Base-by-base conservation (phyloP, 192 early-diverging fungal genomes). In the Mortierella alpina region DNA sequence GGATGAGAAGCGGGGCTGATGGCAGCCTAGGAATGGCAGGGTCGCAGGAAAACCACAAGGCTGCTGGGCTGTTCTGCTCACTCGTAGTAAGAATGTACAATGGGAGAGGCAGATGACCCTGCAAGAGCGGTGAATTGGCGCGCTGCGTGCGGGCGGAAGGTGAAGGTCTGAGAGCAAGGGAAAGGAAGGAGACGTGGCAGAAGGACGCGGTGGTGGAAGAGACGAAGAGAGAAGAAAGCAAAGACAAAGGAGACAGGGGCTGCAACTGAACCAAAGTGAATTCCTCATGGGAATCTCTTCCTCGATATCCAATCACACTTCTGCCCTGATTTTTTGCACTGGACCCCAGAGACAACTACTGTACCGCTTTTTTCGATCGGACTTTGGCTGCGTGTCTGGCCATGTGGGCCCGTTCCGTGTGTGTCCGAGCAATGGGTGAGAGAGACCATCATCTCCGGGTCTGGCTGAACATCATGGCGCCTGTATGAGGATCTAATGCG, bases 281-380 rank as follows among this genome's bases (percentile, higher is more conserved):
- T 41, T 13, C 17, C 59, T 71, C 70, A 72, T 72, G 70, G 70
- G 70, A 72, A 72, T 56, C 45, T 72, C 60, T 39, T 8, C 14
- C 3, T 7, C 3, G 12, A 17, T 45, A 53, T 70, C 70, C 70
- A 72, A 72, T 72, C 70, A 72, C 13, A 15, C 11, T 6, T 17
- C 48, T 63, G 70, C 70, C 70, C 61, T 63, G 59, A 57, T 51
- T 31, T 52, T 17, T 42, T 66, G 8, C 31, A 9, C 48, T 18
- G n/a, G 5, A 22, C 7, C 18, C 39, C 46, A 18, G 17, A 5
- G 44, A 48, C 20, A 20, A 40, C 22, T 65, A 23, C 9, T 51
- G 22, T 20, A 12, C 40, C 48, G 14, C 62, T 50, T 15, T 20
- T 13, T 48, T 10, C 49, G 17, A 50, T 44, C 59, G 59, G 59